These are phyloP conservation scores for Choanephora cucurbitarum DNA, from an alignment of 371 early-diverging fungal genomes.

Conservation along the genomic window DNA sequence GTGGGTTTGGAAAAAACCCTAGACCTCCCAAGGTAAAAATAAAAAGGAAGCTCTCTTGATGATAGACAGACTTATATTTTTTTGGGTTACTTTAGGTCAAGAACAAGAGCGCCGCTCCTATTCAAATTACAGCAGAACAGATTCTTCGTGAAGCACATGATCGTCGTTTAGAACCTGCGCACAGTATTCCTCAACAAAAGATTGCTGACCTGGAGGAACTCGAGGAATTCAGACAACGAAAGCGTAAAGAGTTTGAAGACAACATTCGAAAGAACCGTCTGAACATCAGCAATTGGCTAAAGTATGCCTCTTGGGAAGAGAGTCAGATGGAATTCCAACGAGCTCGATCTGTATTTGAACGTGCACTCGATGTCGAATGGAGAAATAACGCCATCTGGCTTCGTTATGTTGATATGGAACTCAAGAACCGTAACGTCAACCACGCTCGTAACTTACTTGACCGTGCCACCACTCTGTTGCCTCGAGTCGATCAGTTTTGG, in stretches of 20 bases:
- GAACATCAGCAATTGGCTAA: constrained; percentile 89
- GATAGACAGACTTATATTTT: no score
- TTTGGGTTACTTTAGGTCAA: constrained; percentile 89
- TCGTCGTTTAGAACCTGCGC: constrained; percentile 74
- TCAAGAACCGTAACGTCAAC: constrained; percentile 92
- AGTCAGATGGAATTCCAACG: constrained; percentile 81
- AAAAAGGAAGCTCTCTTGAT: background rate
- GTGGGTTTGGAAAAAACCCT: constrained; percentile 49
- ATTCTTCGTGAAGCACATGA: constrained; percentile 94
- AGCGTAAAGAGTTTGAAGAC: constrained; percentile 95
- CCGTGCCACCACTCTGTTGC: constrained; percentile 86
- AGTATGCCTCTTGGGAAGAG: constrained; percentile 97
- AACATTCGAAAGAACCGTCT: constrained; percentile 82
- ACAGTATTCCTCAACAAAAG: constrained; percentile 84
- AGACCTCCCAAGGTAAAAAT: constrained; percentile 55
- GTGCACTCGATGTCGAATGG: constrained; percentile 89
- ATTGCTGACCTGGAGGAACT: constrained; percentile 93
- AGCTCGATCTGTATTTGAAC: constrained; percentile 90
- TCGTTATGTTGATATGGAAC: constrained; percentile 96
- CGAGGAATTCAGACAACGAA: constrained; percentile 83
- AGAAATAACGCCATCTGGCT: constrained; percentile 87
- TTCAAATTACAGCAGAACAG: constrained; percentile 99
- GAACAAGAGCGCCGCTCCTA: constrained; percentile 95
- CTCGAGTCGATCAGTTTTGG: constrained; percentile 96
- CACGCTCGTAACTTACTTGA: constrained; percentile 94